Base-by-base conservation (phyloP, 208 protist genomes). In the Endotrypanum monterogeii region DNA sequence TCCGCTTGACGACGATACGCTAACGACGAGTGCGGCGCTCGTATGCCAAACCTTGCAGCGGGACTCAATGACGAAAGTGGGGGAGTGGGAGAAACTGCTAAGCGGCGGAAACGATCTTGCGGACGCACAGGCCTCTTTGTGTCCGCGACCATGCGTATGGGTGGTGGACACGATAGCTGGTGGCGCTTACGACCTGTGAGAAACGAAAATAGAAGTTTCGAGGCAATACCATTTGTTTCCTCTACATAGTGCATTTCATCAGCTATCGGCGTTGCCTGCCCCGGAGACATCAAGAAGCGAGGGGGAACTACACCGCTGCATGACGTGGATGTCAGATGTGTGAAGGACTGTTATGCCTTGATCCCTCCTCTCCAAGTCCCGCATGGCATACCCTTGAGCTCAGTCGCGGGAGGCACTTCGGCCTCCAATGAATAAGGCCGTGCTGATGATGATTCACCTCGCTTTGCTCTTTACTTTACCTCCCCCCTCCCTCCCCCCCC, bases 1-100 rank as follows among this genome's bases (percentile, higher is more conserved):
- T 57, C 83, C 83, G 3, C 60, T 60, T 11, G 25, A 78, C 44
- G 87, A 89, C 51, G 87, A 91, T 71, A 77, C 78, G 14, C 76
- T 91, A 37, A 76, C 78, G 11, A 78, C 75, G 32, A 35, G 79
- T 61, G 71, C 89, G 23, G 67, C 50, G 48, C 28, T 68, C 0
- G 67, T 73, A 7, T 91, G 87, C 55, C 50, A 28, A 1, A 32
- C 6, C 6, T 37, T 78, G 67, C 71, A 74, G 41, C 25, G 25
- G 37, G 5, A 30, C 55, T 83, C 60, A 69, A 14, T 23, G 0
- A 20, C 51, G 48, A 44, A 71, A 7, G 28, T 28, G 48, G 23
- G 4, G 3, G 54, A 51, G 58, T 76, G 71, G 70, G 30, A 51
- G 51, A 11, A 44, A 58, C 63, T 74, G 55, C 72, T 69, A 37